Evolutionary conservation across 2,329 filamentous ascomycete genomes (phyloP), one percentile per base, ranked within the genome.

Genomic region (Alternaria solani): DNA sequence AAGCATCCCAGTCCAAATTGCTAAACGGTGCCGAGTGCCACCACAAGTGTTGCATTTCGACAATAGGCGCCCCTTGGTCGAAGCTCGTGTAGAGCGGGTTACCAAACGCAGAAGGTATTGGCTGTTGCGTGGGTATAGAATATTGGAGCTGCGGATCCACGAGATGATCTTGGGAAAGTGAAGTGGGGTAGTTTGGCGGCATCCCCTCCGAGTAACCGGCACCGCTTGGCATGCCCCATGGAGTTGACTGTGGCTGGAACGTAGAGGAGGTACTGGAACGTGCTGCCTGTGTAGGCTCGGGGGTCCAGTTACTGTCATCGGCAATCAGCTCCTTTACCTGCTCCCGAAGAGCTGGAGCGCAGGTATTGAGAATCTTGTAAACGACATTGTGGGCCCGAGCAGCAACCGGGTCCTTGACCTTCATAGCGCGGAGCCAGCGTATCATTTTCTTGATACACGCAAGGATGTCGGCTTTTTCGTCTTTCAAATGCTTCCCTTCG

Each of bases 401-500:
- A 5, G 78, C 74, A 12, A 76, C 68, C 11, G 65, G 60, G 46
- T 74, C 73, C 1, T 69, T 71, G 8, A 51, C 51, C 9, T 70
- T 63, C 71, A 80, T 76, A 2, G 51, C 64, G 11, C 66, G 66
- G 12, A 81, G 65, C 75, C 76, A 80, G 11, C 64, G 63, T 5
- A 78, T 64, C 20, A 75, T 61, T 49, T 76, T 79, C n/a, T 72
- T 73, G 8, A 78, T 65, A n/a, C 70, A 68, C 0, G 54, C n/a
- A 3, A 75, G 61, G 4, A 79, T 67, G 2, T 72, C 59, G 0
- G 69, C 55, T 5, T 65, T 66, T 23, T 74, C 62, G 4, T 67
- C 53, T 16, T 71, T 66, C n/a, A 73, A 55, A 44, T 79, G 73
- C 12, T 63, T 61, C 0, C 63, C 61, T 7, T 71, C 62, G 26